Base-by-base conservation (phyloP, 148 eudicot genomes). In the Cornus kousa region DNA sequence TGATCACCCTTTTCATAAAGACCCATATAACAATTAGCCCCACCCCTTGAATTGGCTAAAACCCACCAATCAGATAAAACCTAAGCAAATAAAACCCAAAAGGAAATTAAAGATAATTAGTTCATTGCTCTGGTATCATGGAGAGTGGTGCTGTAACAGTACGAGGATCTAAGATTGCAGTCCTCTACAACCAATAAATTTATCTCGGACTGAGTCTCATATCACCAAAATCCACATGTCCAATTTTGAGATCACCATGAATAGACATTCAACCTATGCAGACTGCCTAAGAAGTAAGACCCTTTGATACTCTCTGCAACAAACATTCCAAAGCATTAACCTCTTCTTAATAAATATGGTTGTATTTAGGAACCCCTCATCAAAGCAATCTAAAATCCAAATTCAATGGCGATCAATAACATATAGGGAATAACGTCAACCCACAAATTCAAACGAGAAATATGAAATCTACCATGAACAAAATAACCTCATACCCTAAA, bases 351-450 rank as follows among this genome's bases (percentile, higher is more conserved):
- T 7, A 48, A 28, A 28, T 28, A 28, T 28, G 53, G 7, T 8
- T 53, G 4, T 22, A 9, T 5, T 3, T 11, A 48, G 43, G 62
- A 19, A 48, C 13, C 73, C 46, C 40, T 10, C 53, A 59, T 10
- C 23, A 70, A n/a, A 73, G 28, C 71, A 53, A 53, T 53, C 59
- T 16, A 70, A 46, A 69, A 74, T 46, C 60, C 48, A 43, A 69
- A 74, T 46, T 43, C 35, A 62, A 23, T 17, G 23, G 67, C 64
- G 70, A 74, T 78, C 79, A 78, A 70, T 68, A 10, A 67, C 67
- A 60, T 2, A 67, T 1, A 67, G 50, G 8, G 31, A 20, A 19
- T 12, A 31, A 67, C 13, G 13, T 3, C n/a, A 59, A 14, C 2
- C 14, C 16, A 53, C 59, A 11, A 53, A 53, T 53, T 53, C 4